Evolutionary conservation across 2,329 filamentous ascomycete species (phyloP).

Genomic region (Phaeoacremonium minimum): DNA sequence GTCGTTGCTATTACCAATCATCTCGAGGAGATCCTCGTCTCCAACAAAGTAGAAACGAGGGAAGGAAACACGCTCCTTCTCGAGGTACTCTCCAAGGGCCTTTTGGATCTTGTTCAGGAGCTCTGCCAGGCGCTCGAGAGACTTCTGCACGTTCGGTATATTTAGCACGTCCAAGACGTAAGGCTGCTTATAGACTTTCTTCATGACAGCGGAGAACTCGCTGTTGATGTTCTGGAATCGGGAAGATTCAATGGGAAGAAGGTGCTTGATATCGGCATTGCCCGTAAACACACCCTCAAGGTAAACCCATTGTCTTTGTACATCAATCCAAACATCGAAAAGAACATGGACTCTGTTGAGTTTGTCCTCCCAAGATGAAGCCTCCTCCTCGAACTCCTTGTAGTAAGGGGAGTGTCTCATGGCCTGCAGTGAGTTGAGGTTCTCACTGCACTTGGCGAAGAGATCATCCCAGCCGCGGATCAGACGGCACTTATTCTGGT

Average conservation of each 20-base stretch:
- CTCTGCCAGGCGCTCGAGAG: constrained; percentile 91
- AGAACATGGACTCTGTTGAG: constrained; percentile 94
- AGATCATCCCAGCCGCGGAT: constrained; percentile 98
- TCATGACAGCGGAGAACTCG: constrained; percentile 98
- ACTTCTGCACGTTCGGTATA: constrained; percentile 94
- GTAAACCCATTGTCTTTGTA: constrained; percentile 99
- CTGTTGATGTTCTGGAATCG: constrained; percentile 99
- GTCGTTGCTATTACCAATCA: constrained; percentile 99
- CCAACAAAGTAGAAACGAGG: constrained; percentile 99
- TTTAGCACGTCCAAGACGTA: constrained; percentile 94
- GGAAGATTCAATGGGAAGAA: constrained; percentile 92
- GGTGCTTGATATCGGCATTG: constrained; percentile 97
- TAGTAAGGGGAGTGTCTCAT: constrained; percentile 99
- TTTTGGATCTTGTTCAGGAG: constrained; percentile 99
- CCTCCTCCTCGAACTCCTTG: constrained; percentile 98
- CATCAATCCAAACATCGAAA: constrained; percentile 99
- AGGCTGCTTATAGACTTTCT: constrained; percentile 96
- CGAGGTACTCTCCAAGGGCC: constrained; percentile 94
- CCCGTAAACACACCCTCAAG: constrained; percentile 98
- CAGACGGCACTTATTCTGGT: constrained; percentile 95
- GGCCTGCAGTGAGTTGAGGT: constrained; percentile 92
- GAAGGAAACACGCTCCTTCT: constrained; percentile 95
- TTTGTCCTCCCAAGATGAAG: constrained; percentile 95
- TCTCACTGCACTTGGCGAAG: constrained; percentile 97
- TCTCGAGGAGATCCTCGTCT: constrained; percentile 96